Conservation (phyloP, 257 asterid species). For the Scutellaria galericulata region DNA sequence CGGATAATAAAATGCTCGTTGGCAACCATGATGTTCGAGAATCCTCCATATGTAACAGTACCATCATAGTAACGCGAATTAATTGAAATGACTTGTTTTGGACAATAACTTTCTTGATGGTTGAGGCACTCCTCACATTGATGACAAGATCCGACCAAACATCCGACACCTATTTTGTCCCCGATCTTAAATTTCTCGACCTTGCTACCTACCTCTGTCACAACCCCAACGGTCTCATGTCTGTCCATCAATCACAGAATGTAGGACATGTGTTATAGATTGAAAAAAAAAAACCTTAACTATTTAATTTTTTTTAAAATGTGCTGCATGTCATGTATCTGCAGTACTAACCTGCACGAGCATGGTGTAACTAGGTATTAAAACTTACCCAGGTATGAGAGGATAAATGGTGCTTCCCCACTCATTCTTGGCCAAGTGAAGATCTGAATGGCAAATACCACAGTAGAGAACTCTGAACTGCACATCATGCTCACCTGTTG, state of each 20-base stretch:
- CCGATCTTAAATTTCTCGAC: too few species aligned
- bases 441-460: conserved; percentile 53
- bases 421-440: conserved; percentile 33
- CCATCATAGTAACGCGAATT: conserved; percentile 36
- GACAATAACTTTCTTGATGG: conserved; percentile 46
- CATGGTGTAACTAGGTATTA: too few species aligned
- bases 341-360: too few species aligned
- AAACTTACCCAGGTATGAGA: conserved; percentile 53
- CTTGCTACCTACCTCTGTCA: too few species aligned
- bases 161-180: conserved; percentile 51
- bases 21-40: conserved; percentile 39
- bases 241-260: too few species aligned
- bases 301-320: too few species aligned
- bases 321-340: too few species aligned
- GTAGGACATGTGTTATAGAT: too few species aligned
- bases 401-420: conserved; percentile 56
- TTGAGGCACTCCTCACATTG: conserved; percentile 35
- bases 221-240: too few species aligned
- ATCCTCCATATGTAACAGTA: conserved; percentile 39
- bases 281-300: too few species aligned
- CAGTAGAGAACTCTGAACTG: conserved; percentile 57
- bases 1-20: conserved; percentile 51
- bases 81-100: neutral
- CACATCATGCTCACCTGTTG: conserved; percentile 53
- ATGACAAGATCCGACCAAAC: conserved; percentile 46